Percentiles rank a stretch among this genome's conserved stretches.
Evolutionary conservation across 2,329 filamentous ascomycete genomes (phyloP).

Genomic region (Trichoderma lentiforme): DNA sequence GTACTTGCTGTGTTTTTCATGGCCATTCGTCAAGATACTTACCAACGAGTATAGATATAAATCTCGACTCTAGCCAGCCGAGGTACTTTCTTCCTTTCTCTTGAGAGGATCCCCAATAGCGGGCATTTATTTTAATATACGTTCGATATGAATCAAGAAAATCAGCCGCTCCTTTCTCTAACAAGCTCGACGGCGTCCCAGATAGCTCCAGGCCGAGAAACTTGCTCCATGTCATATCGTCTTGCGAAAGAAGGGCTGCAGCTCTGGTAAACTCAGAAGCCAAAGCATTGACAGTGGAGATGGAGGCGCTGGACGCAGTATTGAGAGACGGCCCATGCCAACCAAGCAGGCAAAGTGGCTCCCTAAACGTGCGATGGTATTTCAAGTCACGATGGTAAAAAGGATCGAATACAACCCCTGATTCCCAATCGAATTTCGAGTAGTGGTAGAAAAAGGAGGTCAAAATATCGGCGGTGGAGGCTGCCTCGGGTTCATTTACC

Average conservation of each 20-base stretch:
- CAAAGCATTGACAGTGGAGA: conserved; percentile 50
- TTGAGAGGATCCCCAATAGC: conserved; percentile 62
- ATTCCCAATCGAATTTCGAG: conserved; percentile 56
- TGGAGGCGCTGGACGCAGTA: conserved; percentile 52
- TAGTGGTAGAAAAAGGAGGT: conserved; percentile 63
- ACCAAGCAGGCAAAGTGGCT: conserved; percentile 61
- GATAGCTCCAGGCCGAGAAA: conserved; percentile 33
- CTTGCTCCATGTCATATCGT: conserved; percentile 40
- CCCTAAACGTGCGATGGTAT: conserved; percentile 54
- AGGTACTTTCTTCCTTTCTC: conserved; percentile 54
- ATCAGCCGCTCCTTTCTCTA: conserved; percentile 33
- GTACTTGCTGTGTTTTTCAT: too few species aligned
- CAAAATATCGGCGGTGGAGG: conserved; percentile 51
- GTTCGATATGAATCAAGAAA: conserved; percentile 52
- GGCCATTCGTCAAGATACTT: conserved; percentile 27
- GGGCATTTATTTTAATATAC: conserved; percentile 59
- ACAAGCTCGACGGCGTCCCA: background rate
- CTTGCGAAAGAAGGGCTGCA: conserved; percentile 35
- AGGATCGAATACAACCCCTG: conserved; percentile 55
- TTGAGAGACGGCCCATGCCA: conserved; percentile 62
- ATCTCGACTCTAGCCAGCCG: conserved; percentile 63
- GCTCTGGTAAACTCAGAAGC: conserved; percentile 50
- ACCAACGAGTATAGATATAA: conserved; percentile 56
- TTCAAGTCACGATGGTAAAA: conserved; percentile 52
- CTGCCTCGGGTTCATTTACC: conserved; percentile 31